Percentiles rank a stretch among this genome's conserved stretches.
phyloP scores from a whole-genome alignment of 768 basidiomycete species.

The Amanita brunnescens region DNA sequence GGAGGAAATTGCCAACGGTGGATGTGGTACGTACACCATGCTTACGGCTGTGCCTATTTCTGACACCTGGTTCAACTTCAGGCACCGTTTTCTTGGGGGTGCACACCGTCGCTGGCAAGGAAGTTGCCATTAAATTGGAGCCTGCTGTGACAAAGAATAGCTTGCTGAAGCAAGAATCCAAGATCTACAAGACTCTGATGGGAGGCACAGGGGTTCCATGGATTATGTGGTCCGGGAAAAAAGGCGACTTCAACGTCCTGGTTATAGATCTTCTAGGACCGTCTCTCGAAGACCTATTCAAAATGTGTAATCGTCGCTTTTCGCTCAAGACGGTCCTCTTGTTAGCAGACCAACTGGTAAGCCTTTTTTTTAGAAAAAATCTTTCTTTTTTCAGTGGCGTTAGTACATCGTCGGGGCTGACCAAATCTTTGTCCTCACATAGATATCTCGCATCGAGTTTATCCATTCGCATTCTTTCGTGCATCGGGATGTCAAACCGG shows the following conservation, averaged over 20 bases:
- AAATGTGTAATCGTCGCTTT: slow-evolving; percentile 86
- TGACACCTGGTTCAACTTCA: slow-evolving; percentile 19
- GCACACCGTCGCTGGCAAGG: slow-evolving; percentile 74
- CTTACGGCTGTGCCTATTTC: background rate
- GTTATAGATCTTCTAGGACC: slow-evolving; percentile 96
- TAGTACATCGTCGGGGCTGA: background rate
- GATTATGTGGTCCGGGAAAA: slow-evolving; percentile 86
- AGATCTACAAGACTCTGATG: slow-evolving; percentile 87
- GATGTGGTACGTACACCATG: slow-evolving; percentile 49
- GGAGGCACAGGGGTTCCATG: slow-evolving; percentile 86
- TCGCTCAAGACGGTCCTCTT: slow-evolving; percentile 90
- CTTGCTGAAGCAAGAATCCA: slow-evolving; percentile 80
- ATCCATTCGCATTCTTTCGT: slow-evolving; percentile 93
- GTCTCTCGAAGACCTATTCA: slow-evolving; percentile 79
- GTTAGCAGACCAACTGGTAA: slow-evolving; percentile 88
- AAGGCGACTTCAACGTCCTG: slow-evolving; percentile 95
- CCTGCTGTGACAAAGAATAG: slow-evolving; percentile 49
- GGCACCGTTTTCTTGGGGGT: slow-evolving; percentile 74
- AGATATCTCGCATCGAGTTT: slow-evolving; percentile 95
- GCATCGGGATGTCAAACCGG: slow-evolving; percentile 97
- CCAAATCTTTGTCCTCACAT: slow-evolving; percentile 15
- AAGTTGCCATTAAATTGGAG: slow-evolving; percentile 79
- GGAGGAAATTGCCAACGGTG: slow-evolving; percentile 74
- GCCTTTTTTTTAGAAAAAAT: background rate
- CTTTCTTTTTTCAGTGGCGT: too few relatives aligned